Evolutionary conservation across 1,284 basidiomycete genomes (phyloP), one percentile per base, ranked within the genome.

Genomic region (Earliella scabrosa): DNA sequence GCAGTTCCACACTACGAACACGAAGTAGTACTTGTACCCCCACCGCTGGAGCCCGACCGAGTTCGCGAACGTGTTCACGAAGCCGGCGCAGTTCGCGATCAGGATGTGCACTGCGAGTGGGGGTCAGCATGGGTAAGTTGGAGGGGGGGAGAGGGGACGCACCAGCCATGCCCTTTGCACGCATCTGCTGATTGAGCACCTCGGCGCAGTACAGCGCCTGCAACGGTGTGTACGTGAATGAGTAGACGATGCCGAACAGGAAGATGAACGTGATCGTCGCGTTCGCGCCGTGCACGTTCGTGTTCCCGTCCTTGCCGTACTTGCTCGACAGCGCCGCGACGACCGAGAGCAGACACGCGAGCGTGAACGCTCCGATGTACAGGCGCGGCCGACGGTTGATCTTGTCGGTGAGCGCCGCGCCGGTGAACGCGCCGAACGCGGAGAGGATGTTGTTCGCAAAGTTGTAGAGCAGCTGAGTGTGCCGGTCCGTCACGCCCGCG

Each of bases 31-130:
- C 39, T 44, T 47, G 54, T 56, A 56, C 6, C 54, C 54, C 49
- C 48, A 51, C 23, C 43, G 48, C 49, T 51, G 31, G 38, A 56
- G 54, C n/a, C 54, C 54, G 45, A 56, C 54, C 31, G 54, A 23
- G 54, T 56, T 56, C n/a, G 54, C 54, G 48, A 56, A 56, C n/a
- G 54, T 56, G 48, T 56, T 56, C 38, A 56, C 32, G 54, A 56
- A 56, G 9, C 54, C 54, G 14, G 54, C 49, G 38, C 27, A 29
- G 49, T 56, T 56, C 38, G 54, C 23, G 29, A 56, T 43, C 16
- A 56, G 35, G 45, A 56, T 44, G 54, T 56, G 54, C 18, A 56
- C 54, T 56, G 36, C n/a, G 14, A 4, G n/a, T n/a, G 16, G 5
- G 6, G 11, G 23, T 20, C 1, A 43, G n/a, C 9, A 9, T 13